Base-by-base conservation (phyloP, 805 yeast genomes). In the Candida jianshihensis region DNA sequence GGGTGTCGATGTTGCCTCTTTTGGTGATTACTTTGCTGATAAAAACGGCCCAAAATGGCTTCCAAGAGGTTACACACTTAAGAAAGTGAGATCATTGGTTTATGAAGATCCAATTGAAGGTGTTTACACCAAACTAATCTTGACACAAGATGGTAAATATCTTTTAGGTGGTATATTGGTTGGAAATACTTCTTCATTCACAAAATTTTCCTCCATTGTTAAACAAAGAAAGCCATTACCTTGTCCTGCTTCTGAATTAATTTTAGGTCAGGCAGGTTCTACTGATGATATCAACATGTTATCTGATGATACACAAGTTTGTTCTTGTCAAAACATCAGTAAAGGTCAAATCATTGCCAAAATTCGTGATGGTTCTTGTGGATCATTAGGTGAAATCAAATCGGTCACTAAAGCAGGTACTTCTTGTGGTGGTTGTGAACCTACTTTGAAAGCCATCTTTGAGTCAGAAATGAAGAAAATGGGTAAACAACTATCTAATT, bases 361-460 rank as follows among this genome's bases (percentile, higher is more conserved):
- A 21, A 48, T 61, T n/a, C 43, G 50, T 18, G 49, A 48, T 37
- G 66, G 53, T 14, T 36, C 43, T 16, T 51, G 57, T 26, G 41
- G 41, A 2, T 51, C 60, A 14, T 33, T 61, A 14, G 59, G 57
- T 10, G 62, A 59, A 24, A 42, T 61, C 33, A 59, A 60, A 44
- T 52, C 56, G 20, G 43, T 51, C 31, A 60, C 66, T 6, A 61
- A 61, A 36, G 65, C 66, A 4, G 66, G 60, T 17, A 59, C 65
- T 16, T 61, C 65, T 1, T 61, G 66, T 37, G 65, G 66, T 33
- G 66, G 65, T 8, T 61, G 66, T 44, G 60, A 57, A 30, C 60
- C 62, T 7, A 57, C 61, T 1, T 56, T 61, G 41, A 60, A 59
- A 42, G 54, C 57, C 17, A 56, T 61, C 8, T 61, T 59, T 40